Evolutionary conservation across 1,139 yeast genomes (phyloP), one percentile per base, ranked within the genome.

Genomic region (Citeromyces hawaiiensis): DNA sequence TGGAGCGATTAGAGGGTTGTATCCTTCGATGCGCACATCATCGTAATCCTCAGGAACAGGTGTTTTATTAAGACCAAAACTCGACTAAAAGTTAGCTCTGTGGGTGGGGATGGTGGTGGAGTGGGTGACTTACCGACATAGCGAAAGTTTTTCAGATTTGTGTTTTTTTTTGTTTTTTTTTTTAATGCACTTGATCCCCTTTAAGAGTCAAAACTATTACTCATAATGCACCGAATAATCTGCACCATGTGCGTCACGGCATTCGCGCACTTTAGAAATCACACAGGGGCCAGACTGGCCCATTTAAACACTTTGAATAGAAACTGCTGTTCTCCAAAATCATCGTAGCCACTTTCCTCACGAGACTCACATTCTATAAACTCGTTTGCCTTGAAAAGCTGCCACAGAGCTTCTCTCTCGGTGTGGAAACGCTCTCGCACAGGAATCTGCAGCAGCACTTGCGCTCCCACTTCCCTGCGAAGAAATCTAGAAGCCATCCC

Each of bases 1-100:
- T 40, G 97, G 97, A 1, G 96, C 81, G 36, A 85, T 79, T 48
- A 87, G 66, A 18, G 96, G 96, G 53, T 86, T 93, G 73, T 86
- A 87, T 44, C 94, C 95, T 44, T 76, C 66, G 56, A 87, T 85
- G 63, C 95, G 75, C 45, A 88, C 76, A 55, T 87, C 96, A 60
- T 87, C 96, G 63, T 79, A 75, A 56, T 80, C 85, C 53, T 76
- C 83, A 42, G 81, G 79, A 38, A 63, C 58, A 33, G 83, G 83
- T 11, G 81, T 74, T 34, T 34, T n/a, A 9, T 11, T 34, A 10
- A 5, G 13, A 34, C 14, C 23, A 23, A 14, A 13, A 34, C 11
- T 19, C 4, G 19, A 34, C 36, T 34, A 16, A 9, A 13, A 7
- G 36, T 34, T 23, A 34, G 19, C 17, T 34, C 17, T n/a, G 4